A percentile compares a stretch with the other conserved stretches of the same genome.
phyloP scores from a whole-genome alignment of 2,329 filamentous ascomycete species.

The Beauveria pseudobassiana region DNA sequence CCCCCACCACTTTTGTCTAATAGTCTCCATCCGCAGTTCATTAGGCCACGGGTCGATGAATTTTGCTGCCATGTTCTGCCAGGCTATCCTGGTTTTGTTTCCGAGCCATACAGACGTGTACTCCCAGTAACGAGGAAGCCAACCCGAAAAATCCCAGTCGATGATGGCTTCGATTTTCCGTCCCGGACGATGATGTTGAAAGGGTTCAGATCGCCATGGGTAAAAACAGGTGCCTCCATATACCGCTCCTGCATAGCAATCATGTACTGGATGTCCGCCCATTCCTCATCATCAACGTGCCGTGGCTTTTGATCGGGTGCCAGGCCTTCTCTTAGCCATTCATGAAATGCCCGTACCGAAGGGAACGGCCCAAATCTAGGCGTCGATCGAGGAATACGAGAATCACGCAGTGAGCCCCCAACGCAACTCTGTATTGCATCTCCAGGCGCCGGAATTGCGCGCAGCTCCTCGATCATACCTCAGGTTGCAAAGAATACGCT shows the following conservation, averaged over 20 bases:
- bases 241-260: constrained; percentile 16
- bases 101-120: constrained; percentile 15
- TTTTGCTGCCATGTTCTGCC: background rate
- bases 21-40: constrained; percentile 3
- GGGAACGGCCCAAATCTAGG: constrained; percentile 25
- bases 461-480: constrained; percentile 20
- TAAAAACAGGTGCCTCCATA: constrained; percentile 21
- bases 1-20: constrained; percentile 9
- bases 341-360: constrained; percentile 25
- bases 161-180: constrained; percentile 22
- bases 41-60: background rate
- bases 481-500: constrained; percentile 18
- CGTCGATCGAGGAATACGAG: constrained; percentile 16
- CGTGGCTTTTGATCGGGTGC: constrained; percentile 18
- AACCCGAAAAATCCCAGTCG: constrained; percentile 28
- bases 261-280: constrained; percentile 16
- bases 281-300: constrained; percentile 19
- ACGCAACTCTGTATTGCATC: constrained; percentile 18
- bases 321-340: constrained; percentile 21
- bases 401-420: constrained; percentile 21
- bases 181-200: constrained; percentile 22
- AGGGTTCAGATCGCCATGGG: constrained; percentile 21
- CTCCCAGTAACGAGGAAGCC: constrained; percentile 27
- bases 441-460: constrained; percentile 16
- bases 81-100: background rate